Percentiles rank a stretch among this genome's conserved stretches.
Conservation (phyloP, 2,329 filamentous ascomycete species). For the Talaromyces sp. region DNA sequence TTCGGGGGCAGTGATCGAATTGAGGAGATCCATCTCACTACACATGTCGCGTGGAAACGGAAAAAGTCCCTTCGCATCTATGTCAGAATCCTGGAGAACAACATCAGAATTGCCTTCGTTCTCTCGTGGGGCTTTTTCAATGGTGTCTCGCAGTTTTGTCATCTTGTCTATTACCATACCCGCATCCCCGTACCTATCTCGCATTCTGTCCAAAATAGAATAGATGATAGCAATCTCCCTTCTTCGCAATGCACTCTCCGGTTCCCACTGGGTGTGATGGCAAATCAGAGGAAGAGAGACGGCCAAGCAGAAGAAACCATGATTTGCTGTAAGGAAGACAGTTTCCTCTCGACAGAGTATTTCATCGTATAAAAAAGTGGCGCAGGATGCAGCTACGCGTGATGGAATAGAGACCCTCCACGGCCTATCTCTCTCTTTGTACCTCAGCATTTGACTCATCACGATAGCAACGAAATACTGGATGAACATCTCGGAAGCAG, state of each 20-base stretch:
- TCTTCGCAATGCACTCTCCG: not conserved
- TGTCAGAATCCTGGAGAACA: not conserved
- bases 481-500: slow-evolving; percentile 9
- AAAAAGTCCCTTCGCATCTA: not conserved
- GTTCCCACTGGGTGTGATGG: not conserved
- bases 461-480: slow-evolving; percentile 13
- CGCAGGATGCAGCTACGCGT: slow-evolving; percentile 11
- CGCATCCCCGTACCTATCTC: slow-evolving; percentile 11
- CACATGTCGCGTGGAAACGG: slow-evolving; percentile 7
- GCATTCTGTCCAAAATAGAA: slow-evolving; percentile 12
- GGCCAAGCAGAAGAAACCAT: slow-evolving; percentile 13
- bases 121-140: not conserved
- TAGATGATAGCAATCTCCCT: slow-evolving; percentile 5
- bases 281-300: slow-evolving; percentile 11
- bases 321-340: slow-evolving; percentile 8
- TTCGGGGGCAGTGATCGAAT: not conserved
- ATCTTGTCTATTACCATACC: slow-evolving; percentile 13
- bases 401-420: slow-evolving; percentile 6
- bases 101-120: not conserved
- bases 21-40: not conserved
- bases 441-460: slow-evolving; percentile 12
- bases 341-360: slow-evolving; percentile 11
- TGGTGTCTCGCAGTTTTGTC: not conserved
- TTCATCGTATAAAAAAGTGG: slow-evolving; percentile 14
- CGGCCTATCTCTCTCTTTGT: not conserved